phyloP scores from a whole-genome alignment of 2,329 filamentous ascomycete genomes.

The Talaromyces pinophilus region DNA sequence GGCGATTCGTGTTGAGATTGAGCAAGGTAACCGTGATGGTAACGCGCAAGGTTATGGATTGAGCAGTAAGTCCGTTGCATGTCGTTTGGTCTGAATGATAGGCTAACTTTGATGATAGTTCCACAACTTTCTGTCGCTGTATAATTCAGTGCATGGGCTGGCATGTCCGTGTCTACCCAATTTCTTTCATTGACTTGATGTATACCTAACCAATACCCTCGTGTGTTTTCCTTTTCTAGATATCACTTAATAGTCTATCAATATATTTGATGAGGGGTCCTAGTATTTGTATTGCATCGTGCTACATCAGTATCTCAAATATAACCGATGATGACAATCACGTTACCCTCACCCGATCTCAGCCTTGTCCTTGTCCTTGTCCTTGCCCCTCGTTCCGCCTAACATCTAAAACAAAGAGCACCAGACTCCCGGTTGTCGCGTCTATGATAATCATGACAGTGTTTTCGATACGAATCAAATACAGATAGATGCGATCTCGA shows the following conservation, averaged over 20 bases:
- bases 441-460: neutral
- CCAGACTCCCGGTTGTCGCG: neutral
- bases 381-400: neutral
- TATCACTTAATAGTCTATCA: neutral
- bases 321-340: neutral
- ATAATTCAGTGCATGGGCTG: neutral
- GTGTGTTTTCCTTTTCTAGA: slow-evolving; percentile 2
- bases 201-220: slow-evolving; percentile 15
- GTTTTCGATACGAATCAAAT: neutral
- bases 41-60: slow-evolving; percentile 52
- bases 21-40: slow-evolving; percentile 44
- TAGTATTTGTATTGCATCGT: neutral
- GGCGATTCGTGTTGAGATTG: slow-evolving; percentile 50
- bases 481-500: neutral
- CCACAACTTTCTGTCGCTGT: slow-evolving; percentile 11
- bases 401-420: neutral
- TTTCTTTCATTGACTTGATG: slow-evolving; percentile 4
- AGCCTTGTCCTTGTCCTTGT: neutral
- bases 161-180: neutral
- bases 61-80: slow-evolving; percentile 41
- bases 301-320: neutral
- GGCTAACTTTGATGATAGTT: neutral
- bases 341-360: neutral
- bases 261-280: neutral
- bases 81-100: neutral